Evolutionary conservation across 2,329 filamentous ascomycete genomes (phyloP), one percentile per base, ranked within the genome.

Genomic region (Xylariaceae sp.): DNA sequence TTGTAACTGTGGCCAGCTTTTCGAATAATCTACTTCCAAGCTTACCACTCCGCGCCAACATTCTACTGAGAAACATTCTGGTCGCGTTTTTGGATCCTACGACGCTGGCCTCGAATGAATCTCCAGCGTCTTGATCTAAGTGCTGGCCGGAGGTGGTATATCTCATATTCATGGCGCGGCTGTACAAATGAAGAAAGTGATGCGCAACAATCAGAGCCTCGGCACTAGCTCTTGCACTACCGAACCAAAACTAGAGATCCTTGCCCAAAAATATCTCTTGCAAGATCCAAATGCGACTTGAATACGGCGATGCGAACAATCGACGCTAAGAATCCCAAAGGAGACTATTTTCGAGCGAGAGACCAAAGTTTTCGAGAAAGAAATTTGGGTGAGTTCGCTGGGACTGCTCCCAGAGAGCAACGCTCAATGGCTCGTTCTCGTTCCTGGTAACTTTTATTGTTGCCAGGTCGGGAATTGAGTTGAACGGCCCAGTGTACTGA

Each of bases 211-310:
- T 39, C 1, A 57, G 24, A 5, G 49, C 36, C 27, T 49, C 37
- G 1, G 43, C 53, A 24, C 9, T 27, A n/a, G 24, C 42, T 16
- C 30, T 44, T 2, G 24, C 44, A 13, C 36, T 32, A 1, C 49
- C 53, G 20, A 57, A 53, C 43, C 53, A 57, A 39, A 57, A 35
- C 9, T 35, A 39, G 10, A 52, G 36, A 8, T 45, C 47, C n/a
- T 45, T 49, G 8, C 48, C 49, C 9, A 57, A 33, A 15, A 16
- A 13, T 16, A 57, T 15, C 33, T 57, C 53, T 24, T 57, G 53
- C 32, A 10, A 20, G 10, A 57, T 57, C 53, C 53, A 57, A 2
- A 57, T 46, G 26, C 53, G 53, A 15, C 42, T 53, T 32, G 53
- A 57, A 35, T 57, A 57, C n/a, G 48, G 48, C 33, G 49, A 53